Evolutionary conservation across 345 rosid species (phyloP).

Genomic region (Clarkia xantiana): DNA sequence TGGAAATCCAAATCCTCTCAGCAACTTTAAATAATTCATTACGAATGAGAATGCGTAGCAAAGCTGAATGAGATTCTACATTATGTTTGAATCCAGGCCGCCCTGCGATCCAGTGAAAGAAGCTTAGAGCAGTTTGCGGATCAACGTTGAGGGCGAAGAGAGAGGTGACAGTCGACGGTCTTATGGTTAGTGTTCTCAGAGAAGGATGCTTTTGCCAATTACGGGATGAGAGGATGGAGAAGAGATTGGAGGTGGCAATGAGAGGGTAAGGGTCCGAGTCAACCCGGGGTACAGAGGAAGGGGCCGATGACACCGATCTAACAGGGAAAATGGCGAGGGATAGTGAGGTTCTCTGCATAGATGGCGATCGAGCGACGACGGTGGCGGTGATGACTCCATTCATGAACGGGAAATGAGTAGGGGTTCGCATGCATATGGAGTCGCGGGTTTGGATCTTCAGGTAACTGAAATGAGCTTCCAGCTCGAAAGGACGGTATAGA

Average conservation of each 20-base stretch:
- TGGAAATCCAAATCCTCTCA: conserved; percentile 30
- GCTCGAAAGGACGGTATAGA: neutral
- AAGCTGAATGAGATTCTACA: conserved; percentile 30
- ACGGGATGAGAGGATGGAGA: conserved; percentile 34
- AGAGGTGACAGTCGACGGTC: conserved; percentile 36
- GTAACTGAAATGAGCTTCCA: neutral
- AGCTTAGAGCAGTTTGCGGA: conserved; percentile 39
- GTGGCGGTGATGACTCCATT: conserved; percentile 4
- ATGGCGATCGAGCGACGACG: conserved; percentile 1
- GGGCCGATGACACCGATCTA: neutral
- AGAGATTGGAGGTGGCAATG: conserved; percentile 24
- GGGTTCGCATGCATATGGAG: conserved; percentile 6
- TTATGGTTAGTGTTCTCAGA: conserved; percentile 21
- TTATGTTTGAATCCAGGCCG: conserved; percentile 35
- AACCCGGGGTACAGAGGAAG: conserved; percentile 9
- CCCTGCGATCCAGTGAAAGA: conserved; percentile 36
- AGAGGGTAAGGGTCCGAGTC: conserved; percentile 8
- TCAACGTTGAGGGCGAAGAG: conserved; percentile 22
- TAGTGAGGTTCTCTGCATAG: conserved; percentile 1
- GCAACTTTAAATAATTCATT: conserved; percentile 19
- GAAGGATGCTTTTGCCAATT: conserved; percentile 44
- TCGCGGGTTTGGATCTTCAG: neutral
- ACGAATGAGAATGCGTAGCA: conserved; percentile 29
- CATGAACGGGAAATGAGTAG: conserved; percentile 1
- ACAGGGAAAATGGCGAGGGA: conserved; percentile 4